Base-by-base conservation (phyloP, 2,329 filamentous ascomycete species). In the Lachnellula arida region DNA sequence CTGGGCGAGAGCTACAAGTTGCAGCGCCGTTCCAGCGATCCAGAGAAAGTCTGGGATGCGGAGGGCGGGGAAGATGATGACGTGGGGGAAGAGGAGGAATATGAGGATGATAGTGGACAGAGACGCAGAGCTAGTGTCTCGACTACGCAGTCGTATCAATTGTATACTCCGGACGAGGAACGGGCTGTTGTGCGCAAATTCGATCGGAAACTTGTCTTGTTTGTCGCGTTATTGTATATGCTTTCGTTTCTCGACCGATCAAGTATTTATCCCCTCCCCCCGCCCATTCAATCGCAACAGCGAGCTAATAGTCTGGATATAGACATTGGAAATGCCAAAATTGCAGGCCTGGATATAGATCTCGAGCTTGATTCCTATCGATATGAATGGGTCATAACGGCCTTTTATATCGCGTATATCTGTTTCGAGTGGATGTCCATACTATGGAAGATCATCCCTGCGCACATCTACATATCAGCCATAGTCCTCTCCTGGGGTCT, bases 211-310 rank as follows among this genome's bases (percentile, higher is more conserved):
- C 78, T 97, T 52, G 89, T 96, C 5, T 70, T 89, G 1, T 95
- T 96, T 68, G 80, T 96, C 60, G 88, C 89, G 11, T 70, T 93
- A 56, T 78, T 96, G 12, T 97, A 94, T 69, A 81, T 95, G 77
- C 76, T 96, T 59, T 88, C 86, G 60, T 96, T 96, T 69, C 73
- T 96, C 62, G 91, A 96, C 71, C 81, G 91, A 62, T 92, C 89
- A 17, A 96, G 89, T 91, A 76, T 60, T 79, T 53, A 12, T 32
- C 46, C 14, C 51, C 40, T 15, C 15, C 51, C 39, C 14, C 46
- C 34, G 43, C 25, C 34, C 23, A 56, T 32, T 28, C 40, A 22
- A 22, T 47, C 46, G 28, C 43, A 42, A n/a, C 28, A 44, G 19
- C 48, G 57, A 51, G 64, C 54, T 59, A 35, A 58, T 32, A 40